Conservation (phyloP, 129 eudicot genomes). For the Lonicera japonica region DNA sequence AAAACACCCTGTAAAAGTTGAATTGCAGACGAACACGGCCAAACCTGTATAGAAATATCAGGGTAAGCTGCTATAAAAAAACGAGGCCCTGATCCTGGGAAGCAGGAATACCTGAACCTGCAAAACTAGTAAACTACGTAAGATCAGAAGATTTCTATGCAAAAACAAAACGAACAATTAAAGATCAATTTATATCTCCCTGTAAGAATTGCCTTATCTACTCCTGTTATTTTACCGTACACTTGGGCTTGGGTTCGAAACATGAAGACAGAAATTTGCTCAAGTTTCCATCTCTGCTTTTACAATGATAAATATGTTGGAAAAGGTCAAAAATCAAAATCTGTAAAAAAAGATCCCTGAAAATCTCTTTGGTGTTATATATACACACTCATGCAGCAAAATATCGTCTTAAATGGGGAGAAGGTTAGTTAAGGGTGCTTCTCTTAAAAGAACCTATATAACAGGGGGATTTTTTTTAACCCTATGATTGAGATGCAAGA, state of each 20-base stretch:
- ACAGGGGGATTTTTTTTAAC: not conserved
- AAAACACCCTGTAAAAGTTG: conserved; percentile 14
- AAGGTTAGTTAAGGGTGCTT: not conserved
- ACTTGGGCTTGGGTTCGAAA: not conserved
- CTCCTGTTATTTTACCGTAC: conserved; percentile 5
- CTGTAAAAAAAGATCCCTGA: too few relatives aligned
- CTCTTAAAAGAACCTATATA: not conserved
- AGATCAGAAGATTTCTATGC: conserved; percentile 33
- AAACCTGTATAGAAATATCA: conserved; percentile 74
- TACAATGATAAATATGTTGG: not conserved
- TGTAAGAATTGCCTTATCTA: conserved; percentile 1
- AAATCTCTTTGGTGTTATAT: too few relatives aligned
- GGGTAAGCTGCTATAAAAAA: conserved; percentile 38
- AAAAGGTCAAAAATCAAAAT: not conserved
- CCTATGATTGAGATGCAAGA: too few relatives aligned
- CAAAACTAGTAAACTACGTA: conserved; percentile 58
- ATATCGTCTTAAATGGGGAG: not conserved
- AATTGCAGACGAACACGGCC: conserved; percentile 30
- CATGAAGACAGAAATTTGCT: not conserved
- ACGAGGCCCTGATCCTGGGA: conserved; percentile 34
- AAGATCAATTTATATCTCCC: conserved; percentile 1
- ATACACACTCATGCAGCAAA: too few relatives aligned
- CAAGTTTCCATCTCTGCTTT: not conserved
- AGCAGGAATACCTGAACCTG: conserved; percentile 85
- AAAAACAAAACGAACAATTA: not conserved